These are phyloP conservation scores for Pichia scutulata DNA, from an alignment of 805 yeast genomes.

Conservation along the genomic window DNA sequence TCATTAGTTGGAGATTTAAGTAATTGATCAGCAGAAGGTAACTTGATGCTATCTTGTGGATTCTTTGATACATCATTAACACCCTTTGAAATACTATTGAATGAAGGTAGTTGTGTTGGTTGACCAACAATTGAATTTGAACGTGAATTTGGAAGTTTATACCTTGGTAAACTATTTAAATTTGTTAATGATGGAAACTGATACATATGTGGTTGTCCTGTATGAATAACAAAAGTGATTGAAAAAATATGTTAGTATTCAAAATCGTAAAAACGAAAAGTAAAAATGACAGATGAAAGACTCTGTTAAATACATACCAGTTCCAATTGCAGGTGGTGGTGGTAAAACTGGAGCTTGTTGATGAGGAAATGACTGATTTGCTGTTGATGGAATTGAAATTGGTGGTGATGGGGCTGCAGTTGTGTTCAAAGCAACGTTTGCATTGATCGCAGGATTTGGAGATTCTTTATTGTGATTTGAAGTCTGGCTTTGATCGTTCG, in stretches of 20 bases:
- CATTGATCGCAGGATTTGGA: not conserved
- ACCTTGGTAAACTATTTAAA: slow-evolving; percentile 40
- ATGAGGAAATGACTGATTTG: slow-evolving; percentile 2
- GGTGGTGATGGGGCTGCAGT: not conserved
- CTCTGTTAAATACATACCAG: slow-evolving; percentile 4
- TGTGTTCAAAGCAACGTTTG: not conserved
- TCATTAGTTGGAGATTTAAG: slow-evolving; percentile 1
- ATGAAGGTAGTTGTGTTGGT: slow-evolving; percentile 11
- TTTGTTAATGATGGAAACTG: slow-evolving; percentile 48
- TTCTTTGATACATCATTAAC: not conserved
- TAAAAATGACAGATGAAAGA: not conserved
- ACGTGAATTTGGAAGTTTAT: slow-evolving; percentile 11
- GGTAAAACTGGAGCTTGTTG: slow-evolving; percentile 12
- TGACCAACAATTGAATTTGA: not conserved
- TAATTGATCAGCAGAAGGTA: slow-evolving; percentile 6
- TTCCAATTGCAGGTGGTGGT: slow-evolving; percentile 11
- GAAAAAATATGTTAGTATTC: slow-evolving; percentile 3
- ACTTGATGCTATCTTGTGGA: slow-evolving; percentile 2
- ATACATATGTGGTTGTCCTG: slow-evolving; percentile 38
- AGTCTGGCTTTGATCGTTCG: not conserved
- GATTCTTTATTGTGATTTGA: not conserved
- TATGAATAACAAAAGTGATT: slow-evolving; percentile 4
- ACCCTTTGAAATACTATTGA: slow-evolving; percentile 15
- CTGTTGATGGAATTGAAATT: not conserved
- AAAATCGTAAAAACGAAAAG: not conserved